phyloP scores from a whole-genome alignment of 805 yeast species.

The Candida stauntonica region DNA sequence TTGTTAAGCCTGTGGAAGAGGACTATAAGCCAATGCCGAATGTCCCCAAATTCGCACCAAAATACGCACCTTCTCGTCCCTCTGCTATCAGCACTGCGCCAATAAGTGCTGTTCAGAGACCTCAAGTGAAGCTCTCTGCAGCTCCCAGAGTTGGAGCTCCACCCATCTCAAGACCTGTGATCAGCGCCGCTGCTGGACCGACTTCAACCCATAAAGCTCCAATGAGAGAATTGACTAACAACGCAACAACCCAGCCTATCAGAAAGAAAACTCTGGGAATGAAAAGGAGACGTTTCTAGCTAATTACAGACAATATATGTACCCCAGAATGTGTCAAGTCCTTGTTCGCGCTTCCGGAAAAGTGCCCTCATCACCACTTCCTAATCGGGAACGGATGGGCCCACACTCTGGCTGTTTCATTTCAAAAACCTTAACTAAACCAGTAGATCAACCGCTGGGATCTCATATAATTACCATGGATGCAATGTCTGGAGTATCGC shows the following conservation, averaged over 20 bases:
- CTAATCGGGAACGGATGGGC: no score
- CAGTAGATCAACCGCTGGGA: no score
- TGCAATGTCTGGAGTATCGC: no score
- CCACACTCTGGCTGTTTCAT: no score
- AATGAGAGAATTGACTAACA: background rate
- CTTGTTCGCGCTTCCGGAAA: no score
- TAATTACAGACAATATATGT: background rate
- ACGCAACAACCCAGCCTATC: background rate
- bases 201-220: background rate
- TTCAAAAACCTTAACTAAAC: no score
- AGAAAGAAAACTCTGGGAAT: constrained; percentile 1
- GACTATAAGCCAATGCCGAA: constrained; percentile 1
- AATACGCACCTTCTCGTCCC: background rate
- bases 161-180: background rate
- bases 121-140: background rate
- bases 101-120: background rate
- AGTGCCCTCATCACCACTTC: no score
- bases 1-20: background rate
- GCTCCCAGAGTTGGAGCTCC: background rate
- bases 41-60: constrained; percentile 9
- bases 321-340: no score
- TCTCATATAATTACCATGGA: no score
- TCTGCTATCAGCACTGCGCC: background rate
- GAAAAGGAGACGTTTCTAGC: constrained; percentile 3
- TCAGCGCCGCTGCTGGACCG: background rate